Evolutionary conservation across 2,329 filamentous ascomycete species (phyloP).

Genomic region (Plenodomus tracheiphilus): DNA sequence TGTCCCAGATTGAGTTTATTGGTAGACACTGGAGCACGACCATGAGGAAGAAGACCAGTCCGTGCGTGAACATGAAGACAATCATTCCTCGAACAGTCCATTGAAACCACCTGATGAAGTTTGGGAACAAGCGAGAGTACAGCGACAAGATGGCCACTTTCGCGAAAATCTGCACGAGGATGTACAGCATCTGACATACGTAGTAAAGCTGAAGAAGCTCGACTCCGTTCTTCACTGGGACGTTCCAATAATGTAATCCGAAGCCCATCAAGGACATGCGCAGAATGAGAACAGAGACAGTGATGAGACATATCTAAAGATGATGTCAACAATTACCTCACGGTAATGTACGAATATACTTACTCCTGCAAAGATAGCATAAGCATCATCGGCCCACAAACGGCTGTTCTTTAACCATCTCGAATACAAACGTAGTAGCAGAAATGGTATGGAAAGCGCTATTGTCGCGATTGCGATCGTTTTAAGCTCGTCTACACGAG

Average conservation of each 20-base stretch:
- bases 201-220: constrained; percentile 17
- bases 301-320: constrained; percentile 10
- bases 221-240: constrained; percentile 7
- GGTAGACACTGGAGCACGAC: constrained; percentile 18
- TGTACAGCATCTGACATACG: constrained; percentile 19
- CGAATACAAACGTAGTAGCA: constrained; percentile 16
- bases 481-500: constrained; percentile 13
- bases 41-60: constrained; percentile 15
- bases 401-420: constrained; percentile 15
- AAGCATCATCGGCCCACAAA: constrained; percentile 14
- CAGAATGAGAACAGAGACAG: constrained; percentile 14
- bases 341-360: not conserved
- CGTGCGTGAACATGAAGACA: constrained; percentile 16
- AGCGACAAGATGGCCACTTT: constrained; percentile 18
- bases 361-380: constrained; percentile 17
- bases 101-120: constrained; percentile 14
- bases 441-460: constrained; percentile 4
- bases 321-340: not conserved
- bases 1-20: constrained; percentile 17
- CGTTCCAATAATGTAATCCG: constrained; percentile 18
- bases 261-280: constrained; percentile 19
- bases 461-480: constrained; percentile 11
- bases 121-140: constrained; percentile 13
- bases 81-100: constrained; percentile 17
- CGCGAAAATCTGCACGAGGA: constrained; percentile 15